phyloP scores from a whole-genome alignment of 2,329 filamentous ascomycete genomes.

The Chalaropsis ovoidea region DNA sequence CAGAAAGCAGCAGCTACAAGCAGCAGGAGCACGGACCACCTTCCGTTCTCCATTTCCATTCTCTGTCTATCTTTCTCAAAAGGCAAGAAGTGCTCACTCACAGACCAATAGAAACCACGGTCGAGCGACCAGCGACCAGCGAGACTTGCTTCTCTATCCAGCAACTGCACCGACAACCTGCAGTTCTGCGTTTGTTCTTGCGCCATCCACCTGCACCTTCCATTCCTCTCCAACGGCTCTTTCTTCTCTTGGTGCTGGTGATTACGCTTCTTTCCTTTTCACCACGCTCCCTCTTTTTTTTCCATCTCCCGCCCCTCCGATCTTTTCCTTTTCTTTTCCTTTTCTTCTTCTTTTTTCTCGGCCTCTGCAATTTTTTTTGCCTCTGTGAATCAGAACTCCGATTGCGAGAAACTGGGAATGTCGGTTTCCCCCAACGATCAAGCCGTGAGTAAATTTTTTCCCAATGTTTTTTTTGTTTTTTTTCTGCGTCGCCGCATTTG shows the following conservation, averaged over 20 bases:
- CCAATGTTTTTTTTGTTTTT: neutral
- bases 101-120: constrained; percentile 1
- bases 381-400: neutral
- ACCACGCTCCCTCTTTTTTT: neutral
- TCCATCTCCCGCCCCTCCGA: neutral
- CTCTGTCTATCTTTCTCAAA: neutral
- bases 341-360: neutral
- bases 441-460: neutral
- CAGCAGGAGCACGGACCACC: constrained; percentile 9
- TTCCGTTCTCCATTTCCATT: neutral
- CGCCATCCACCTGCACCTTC: constrained; percentile 10
- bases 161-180: constrained; percentile 5
- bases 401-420: neutral
- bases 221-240: constrained; percentile 1
- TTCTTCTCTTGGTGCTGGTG: neutral
- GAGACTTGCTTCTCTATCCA: neutral
- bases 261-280: constrained; percentile 11
- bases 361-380: constrained; percentile 4
- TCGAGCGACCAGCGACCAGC: neutral
- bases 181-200: constrained; percentile 5
- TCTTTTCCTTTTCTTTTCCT: neutral
- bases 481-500: neutral
- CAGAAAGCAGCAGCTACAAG: neutral
- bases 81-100: constrained; percentile 1
- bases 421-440: constrained; percentile 10